A percentile compares a stretch with the other conserved stretches of the same genome.
phyloP scores from a whole-genome alignment of 169 alveolate species.

The Theileria parva region DNA sequence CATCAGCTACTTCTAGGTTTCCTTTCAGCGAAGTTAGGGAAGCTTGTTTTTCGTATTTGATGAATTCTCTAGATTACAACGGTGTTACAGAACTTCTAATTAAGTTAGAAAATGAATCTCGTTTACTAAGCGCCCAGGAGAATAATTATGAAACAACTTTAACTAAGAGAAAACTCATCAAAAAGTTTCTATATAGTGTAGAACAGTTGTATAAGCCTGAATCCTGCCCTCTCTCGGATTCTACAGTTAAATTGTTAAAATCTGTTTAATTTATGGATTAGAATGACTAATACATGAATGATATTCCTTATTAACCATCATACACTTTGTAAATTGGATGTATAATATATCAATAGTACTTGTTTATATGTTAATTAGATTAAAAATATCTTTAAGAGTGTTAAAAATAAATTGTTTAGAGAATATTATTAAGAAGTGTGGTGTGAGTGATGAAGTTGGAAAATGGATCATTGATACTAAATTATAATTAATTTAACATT shows the following conservation, averaged over 20 bases:
- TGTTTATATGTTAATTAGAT: too few species aligned
- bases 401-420: too few species aligned
- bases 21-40: constrained; percentile 62
- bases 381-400: too few species aligned
- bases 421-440: too few species aligned
- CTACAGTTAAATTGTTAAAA: background rate
- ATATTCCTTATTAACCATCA: background rate
- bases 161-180: constrained; percentile 44
- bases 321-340: too few species aligned
- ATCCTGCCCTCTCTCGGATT: constrained; percentile 1
- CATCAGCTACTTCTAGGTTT: constrained; percentile 19
- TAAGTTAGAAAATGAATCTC: constrained; percentile 13
- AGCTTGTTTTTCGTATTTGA: constrained; percentile 13
- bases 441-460: too few species aligned
- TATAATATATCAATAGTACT: too few species aligned
- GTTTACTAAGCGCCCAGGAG: constrained; percentile 42
- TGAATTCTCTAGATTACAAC: constrained; percentile 8
- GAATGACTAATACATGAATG: background rate
- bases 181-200: constrained; percentile 9
- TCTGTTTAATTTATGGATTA: background rate
- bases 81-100: constrained; percentile 4
- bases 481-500: too few species aligned
- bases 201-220: background rate
- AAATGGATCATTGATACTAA: too few species aligned
- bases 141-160: constrained; percentile 32